Conservation (phyloP, 768 basidiomycete genomes). For the Boletus insuetus region DNA sequence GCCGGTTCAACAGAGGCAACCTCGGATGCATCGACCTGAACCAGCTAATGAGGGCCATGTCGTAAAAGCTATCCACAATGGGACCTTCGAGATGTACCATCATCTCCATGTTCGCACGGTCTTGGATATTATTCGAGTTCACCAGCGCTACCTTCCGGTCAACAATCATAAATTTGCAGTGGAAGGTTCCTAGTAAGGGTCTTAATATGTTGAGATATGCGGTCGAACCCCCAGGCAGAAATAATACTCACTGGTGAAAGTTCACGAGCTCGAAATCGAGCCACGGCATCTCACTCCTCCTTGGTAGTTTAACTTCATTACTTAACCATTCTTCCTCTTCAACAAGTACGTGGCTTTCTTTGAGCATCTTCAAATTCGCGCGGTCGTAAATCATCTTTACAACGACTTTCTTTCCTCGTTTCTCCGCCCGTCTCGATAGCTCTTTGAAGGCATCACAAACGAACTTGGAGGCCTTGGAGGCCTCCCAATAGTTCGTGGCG, state of each 20-base stretch:
- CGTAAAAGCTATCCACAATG: slow-evolving; percentile 67
- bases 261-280: slow-evolving; percentile 61
- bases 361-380: slow-evolving; percentile 53
- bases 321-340: slow-evolving; percentile 42
- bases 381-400: slow-evolving; percentile 73
- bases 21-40: slow-evolving; percentile 45
- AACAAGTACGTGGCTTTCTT: slow-evolving; percentile 46
- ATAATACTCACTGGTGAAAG: slow-evolving; percentile 38
- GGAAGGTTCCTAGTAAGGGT: slow-evolving; percentile 64
- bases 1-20: slow-evolving; percentile 38
- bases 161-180: slow-evolving; percentile 67
- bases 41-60: slow-evolving; percentile 66
- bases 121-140: slow-evolving; percentile 69
- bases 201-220: slow-evolving; percentile 16
- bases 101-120: slow-evolving; percentile 53
- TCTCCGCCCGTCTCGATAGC: slow-evolving; percentile 46
- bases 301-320: slow-evolving; percentile 49
- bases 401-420: slow-evolving; percentile 47
- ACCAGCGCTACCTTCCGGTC: slow-evolving; percentile 65
- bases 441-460: slow-evolving; percentile 52
- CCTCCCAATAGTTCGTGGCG: slow-evolving; percentile 63
- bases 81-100: slow-evolving; percentile 71
- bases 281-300: slow-evolving; percentile 54
- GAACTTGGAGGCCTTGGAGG: slow-evolving; percentile 48
- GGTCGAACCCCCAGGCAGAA: not conserved